These are phyloP conservation scores for Coprinopsis sp. DNA, from an alignment of 768 basidiomycete species.

Conservation along the genomic window DNA sequence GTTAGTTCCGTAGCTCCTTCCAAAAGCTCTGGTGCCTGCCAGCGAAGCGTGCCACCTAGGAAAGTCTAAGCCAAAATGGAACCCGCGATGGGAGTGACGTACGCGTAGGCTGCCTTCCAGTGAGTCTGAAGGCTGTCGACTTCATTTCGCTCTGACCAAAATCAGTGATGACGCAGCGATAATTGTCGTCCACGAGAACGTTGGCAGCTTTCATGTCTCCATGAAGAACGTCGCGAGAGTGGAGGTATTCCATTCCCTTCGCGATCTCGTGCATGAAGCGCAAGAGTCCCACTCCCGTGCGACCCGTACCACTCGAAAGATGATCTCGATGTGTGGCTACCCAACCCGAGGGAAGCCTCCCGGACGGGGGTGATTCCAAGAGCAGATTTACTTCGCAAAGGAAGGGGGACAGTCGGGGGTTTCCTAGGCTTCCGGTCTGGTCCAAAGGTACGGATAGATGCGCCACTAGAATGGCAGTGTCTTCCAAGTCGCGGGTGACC, in stretches of 20 bases:
- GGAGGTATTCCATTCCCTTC: conserved; percentile 79
- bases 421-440: neutral
- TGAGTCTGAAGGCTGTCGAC: conserved; percentile 60
- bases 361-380: too few relatives aligned
- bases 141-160: conserved; percentile 83
- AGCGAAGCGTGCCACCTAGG: conserved; percentile 60
- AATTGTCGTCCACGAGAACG: conserved; percentile 65
- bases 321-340: too few relatives aligned
- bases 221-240: conserved; percentile 63
- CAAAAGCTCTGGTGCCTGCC: conserved; percentile 70
- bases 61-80: neutral
- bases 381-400: neutral
- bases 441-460: neutral
- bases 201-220: conserved; percentile 82
- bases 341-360: too few relatives aligned
- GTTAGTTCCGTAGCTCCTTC: conserved; percentile 43
- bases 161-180: conserved; percentile 70
- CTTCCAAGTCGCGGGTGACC: conserved; percentile 20
- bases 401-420: neutral
- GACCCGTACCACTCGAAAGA: conserved; percentile 4
- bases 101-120: conserved; percentile 47
- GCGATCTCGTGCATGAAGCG: conserved; percentile 71
- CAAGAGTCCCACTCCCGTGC: conserved; percentile 42
- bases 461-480: neutral
- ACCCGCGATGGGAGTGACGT: conserved; percentile 18